phyloP scores from a whole-genome alignment of 192 early-diverging fungal species.

The Backusella luteola region DNA sequence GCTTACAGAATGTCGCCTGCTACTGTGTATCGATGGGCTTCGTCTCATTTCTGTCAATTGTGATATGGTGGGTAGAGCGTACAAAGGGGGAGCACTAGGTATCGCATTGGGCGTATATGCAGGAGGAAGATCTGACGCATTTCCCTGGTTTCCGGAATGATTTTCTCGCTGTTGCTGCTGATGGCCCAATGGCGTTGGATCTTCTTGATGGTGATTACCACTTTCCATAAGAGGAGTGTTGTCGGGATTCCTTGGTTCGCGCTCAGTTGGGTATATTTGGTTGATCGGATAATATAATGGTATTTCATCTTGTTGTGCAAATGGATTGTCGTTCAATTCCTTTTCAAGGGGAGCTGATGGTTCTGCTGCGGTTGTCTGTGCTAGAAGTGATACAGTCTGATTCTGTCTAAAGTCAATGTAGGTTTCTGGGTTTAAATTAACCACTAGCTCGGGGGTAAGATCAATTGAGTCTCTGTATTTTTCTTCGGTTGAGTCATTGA shows the following conservation, averaged over 20 bases:
- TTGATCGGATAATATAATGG: not conserved
- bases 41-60: not conserved
- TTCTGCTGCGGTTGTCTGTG: not conserved
- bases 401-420: not conserved
- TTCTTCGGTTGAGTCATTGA: not conserved
- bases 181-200: not conserved
- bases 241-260: not conserved
- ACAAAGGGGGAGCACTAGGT: not conserved
- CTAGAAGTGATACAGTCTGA: not conserved
- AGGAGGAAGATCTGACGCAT: not conserved
- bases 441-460: not conserved
- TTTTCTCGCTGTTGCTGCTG: not conserved
- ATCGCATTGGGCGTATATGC: not conserved
- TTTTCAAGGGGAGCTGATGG: not conserved
- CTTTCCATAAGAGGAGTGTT: not conserved
- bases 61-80: not conserved
- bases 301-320: not conserved
- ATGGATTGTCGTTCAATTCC: not conserved
- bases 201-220: not conserved
- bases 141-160: not conserved
- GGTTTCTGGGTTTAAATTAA: not conserved
- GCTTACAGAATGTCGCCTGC: conserved; percentile 5
- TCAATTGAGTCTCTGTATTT: not conserved
- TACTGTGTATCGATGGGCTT: not conserved
- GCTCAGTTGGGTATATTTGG: not conserved